Percentiles rank a stretch among this genome's conserved stretches.
Evolutionary conservation across 1,139 yeast species (phyloP).

Genomic region (Lodderomyces theae): DNA sequence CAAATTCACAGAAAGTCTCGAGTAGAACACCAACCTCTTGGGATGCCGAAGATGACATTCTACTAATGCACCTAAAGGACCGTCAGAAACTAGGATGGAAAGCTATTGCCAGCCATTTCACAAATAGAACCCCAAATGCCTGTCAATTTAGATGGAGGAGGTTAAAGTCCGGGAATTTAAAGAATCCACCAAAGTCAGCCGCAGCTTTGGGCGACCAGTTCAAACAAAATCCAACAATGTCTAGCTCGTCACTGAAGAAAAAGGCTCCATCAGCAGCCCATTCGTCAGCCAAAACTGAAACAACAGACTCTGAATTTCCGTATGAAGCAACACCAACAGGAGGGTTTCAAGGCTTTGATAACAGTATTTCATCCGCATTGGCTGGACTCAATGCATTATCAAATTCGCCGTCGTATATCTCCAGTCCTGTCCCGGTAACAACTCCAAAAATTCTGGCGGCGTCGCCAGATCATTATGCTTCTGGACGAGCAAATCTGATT

Average conservation of each 20-base stretch:
- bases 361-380: constrained; percentile 42
- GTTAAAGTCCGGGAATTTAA: constrained; percentile 60
- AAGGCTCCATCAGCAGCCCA: constrained; percentile 19
- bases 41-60: constrained; percentile 71
- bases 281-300: constrained; percentile 10
- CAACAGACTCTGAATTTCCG: constrained; percentile 24
- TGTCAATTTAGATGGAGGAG: constrained; percentile 81
- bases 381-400: constrained; percentile 49
- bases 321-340: constrained; percentile 39
- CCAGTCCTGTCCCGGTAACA: constrained; percentile 30
- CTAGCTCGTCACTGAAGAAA: constrained; percentile 16
- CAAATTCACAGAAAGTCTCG: constrained; percentile 17
- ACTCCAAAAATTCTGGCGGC: constrained; percentile 25
- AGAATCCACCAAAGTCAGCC: constrained; percentile 51
- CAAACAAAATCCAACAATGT: constrained; percentile 12
- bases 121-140: constrained; percentile 71
- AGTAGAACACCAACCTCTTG: constrained; percentile 65
- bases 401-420: constrained; percentile 34
- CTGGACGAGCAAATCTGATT: constrained; percentile 6
- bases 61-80: constrained; percentile 68
- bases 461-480: constrained; percentile 18
- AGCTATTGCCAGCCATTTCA: constrained; percentile 66
- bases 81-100: constrained; percentile 74
- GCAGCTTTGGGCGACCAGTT: constrained; percentile 20
- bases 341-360: constrained; percentile 45